phyloP scores from a whole-genome alignment of 768 basidiomycete genomes.

The Suillus alpinus region DNA sequence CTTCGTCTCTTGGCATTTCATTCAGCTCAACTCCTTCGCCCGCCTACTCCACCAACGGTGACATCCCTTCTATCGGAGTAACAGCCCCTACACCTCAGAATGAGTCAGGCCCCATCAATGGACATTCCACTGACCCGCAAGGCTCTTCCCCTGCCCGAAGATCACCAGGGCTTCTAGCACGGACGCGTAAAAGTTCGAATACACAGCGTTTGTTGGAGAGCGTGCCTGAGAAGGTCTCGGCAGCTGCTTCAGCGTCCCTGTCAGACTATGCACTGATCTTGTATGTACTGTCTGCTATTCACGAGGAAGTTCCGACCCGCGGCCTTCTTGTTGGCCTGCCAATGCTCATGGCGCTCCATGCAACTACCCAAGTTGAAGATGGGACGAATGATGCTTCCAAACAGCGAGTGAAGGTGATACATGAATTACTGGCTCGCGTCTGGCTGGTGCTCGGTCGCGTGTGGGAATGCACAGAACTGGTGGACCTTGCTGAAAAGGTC shows the following conservation, averaged over 20 bases:
- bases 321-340: slow-evolving; percentile 77
- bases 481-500: slow-evolving; percentile 56
- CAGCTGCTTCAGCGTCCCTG: slow-evolving; percentile 53
- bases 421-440: slow-evolving; percentile 57
- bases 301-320: slow-evolving; percentile 71
- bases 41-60: slow-evolving; percentile 34
- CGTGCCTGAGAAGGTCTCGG: slow-evolving; percentile 41
- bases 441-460: slow-evolving; percentile 70
- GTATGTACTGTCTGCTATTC: slow-evolving; percentile 62
- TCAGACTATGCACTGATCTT: slow-evolving; percentile 76
- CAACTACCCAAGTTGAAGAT: slow-evolving; percentile 44
- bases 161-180: slow-evolving; percentile 47
- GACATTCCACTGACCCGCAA: slow-evolving; percentile 17
- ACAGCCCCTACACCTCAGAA: slow-evolving; percentile 33
- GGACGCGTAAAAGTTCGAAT: slow-evolving; percentile 56
- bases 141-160: slow-evolving; percentile 39
- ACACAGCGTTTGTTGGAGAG: slow-evolving; percentile 52
- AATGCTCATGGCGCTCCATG: slow-evolving; percentile 79
- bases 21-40: slow-evolving; percentile 40
- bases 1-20: slow-evolving; percentile 55
- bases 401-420: slow-evolving; percentile 52
- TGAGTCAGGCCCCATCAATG: slow-evolving; percentile 20
- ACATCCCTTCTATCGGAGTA: slow-evolving; percentile 25
- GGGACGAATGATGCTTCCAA: slow-evolving; percentile 35
- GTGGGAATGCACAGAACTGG: slow-evolving; percentile 63